Evolutionary conservation across 1,139 yeast genomes (phyloP), one percentile per base, ranked within the genome.

Genomic region (Suhomyces kunorum): DNA sequence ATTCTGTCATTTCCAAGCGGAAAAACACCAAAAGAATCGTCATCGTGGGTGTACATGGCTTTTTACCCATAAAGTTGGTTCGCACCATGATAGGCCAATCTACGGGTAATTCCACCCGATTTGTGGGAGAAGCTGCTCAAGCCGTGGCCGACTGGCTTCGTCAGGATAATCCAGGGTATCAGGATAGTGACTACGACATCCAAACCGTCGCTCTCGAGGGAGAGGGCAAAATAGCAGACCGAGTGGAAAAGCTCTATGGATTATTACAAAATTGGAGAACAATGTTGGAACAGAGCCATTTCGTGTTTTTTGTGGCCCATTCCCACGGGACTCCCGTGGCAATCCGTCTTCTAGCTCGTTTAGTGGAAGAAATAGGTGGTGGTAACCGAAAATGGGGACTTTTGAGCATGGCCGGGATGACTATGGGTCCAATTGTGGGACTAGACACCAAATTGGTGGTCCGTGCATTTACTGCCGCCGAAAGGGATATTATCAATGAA

Each of bases 141-240:
- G 70, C 74, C 1, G 51, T 78, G 2, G 50, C 55, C 15, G 40
- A 59, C 12, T 78, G 81, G 81, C 55, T 70, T 1, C 45, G 52
- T 8, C 53, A 57, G 8, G 56, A 63, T 26, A 52, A 59, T 16
- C 49, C 58, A 5, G 54, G 50, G 1, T 46, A 54, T 34, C 41
- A 54, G 15, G 31, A 53, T 31, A 53, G 49, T 32, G 53, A 58
- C 19, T 50, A 49, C 37, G 61, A 59, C 13, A 66, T 78, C n/a
- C 71, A 71, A 28, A 65, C 76, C 0, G 71, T 78, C 13, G 70
- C 79, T 4, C 54, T 78, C 13, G 83, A 78, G 46, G 81, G 83
- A 1, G 70, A 72, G 42, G 83, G 83, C 2, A 64, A 62, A 32
- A 63, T 75, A 2, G 57, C 60, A 24, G 74, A 73, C 22, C 48